Conservation (phyloP, 257 asterid species). For the Solanum chilense region DNA sequence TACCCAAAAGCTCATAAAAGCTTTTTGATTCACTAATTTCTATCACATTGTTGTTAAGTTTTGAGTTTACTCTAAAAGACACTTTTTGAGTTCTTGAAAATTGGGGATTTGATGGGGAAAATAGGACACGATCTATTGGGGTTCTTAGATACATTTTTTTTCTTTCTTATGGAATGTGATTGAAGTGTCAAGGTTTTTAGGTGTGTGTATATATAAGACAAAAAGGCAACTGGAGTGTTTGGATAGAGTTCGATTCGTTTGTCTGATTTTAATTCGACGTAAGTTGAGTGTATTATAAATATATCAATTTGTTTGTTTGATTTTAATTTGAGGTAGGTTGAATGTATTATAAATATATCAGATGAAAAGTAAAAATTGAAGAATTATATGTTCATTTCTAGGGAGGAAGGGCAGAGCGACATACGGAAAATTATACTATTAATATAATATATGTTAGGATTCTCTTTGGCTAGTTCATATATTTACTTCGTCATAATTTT, state of each 20-base stretch:
- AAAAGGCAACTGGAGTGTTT: neutral
- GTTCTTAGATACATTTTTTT: neutral
- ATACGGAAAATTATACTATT: no score
- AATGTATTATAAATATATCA: no score
- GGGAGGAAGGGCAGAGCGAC: fast-evolving
- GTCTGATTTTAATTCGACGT: no score
- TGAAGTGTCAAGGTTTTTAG: neutral
- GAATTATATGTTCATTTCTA: neutral
- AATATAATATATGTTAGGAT: no score
- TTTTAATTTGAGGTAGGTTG: neutral
- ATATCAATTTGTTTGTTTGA: no score
- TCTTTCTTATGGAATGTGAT: neutral
- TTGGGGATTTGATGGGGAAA: conserved; percentile 2
- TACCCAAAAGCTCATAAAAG: conserved; percentile 72
- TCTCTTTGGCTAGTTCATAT: no score
- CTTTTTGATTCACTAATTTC: neutral
- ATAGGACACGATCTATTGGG: neutral
- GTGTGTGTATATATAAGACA: neutral
- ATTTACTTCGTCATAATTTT: neutral
- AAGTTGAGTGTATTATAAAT: neutral
- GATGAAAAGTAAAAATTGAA: no score
- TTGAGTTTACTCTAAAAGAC: neutral
- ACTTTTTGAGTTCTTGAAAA: neutral
- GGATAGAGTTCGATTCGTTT: no score
- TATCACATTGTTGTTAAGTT: neutral